phyloP scores from a whole-genome alignment of 345 rosid species.

The Aurinia saxatilis region DNA sequence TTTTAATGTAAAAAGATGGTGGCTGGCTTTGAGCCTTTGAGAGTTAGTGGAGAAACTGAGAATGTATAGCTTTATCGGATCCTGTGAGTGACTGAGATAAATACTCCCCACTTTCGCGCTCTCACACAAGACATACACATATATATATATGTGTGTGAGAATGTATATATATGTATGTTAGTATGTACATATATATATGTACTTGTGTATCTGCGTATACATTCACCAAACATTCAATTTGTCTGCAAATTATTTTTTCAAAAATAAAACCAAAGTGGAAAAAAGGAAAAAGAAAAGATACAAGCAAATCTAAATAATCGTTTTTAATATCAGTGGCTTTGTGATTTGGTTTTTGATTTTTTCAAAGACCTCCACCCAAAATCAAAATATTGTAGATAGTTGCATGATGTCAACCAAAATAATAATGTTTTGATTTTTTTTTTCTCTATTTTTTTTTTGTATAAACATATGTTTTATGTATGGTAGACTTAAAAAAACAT shows the following conservation, averaged over 20 bases:
- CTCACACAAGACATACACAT: not conserved
- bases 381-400: not conserved
- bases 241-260: not conserved
- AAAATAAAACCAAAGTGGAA: not conserved
- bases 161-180: not conserved
- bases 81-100: constrained; percentile 43
- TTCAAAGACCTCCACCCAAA: constrained; percentile 16
- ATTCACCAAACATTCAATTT: constrained; percentile 12
- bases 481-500: too few species aligned
- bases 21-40: constrained; percentile 4
- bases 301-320: not conserved
- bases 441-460: too few species aligned
- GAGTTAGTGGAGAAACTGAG: constrained; percentile 27
- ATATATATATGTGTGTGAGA: not conserved
- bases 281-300: not conserved
- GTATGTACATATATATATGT: not conserved
- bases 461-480: too few species aligned
- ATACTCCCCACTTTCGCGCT: constrained; percentile 11
- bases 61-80: constrained; percentile 54
- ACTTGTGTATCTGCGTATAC: not conserved
- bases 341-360: constrained; percentile 7
- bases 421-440: too few species aligned
- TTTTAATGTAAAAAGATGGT: not conserved
- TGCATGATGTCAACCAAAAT: not conserved
- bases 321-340: not conserved